Evolutionary conservation across 1,284 basidiomycete genomes (phyloP).

Genomic region (Stygiomarasmius scandens): DNA sequence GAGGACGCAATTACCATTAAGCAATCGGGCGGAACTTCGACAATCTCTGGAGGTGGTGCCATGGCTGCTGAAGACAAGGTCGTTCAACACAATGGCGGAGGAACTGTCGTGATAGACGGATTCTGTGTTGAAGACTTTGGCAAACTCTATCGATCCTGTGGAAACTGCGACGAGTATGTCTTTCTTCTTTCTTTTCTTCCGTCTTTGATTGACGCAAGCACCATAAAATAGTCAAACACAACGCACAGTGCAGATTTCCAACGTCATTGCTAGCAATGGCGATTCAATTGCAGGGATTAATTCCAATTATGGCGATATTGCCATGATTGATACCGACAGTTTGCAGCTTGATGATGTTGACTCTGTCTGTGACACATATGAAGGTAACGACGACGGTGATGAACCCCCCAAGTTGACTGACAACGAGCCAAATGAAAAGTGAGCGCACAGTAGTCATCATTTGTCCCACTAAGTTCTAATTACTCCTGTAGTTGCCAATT

Average conservation of each 20-base stretch:
- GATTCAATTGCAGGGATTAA: slow-evolving; percentile 16
- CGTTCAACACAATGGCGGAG: slow-evolving; percentile 22
- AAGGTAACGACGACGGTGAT: slow-evolving; percentile 8
- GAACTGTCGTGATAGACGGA: slow-evolving; percentile 18
- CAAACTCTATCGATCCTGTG: slow-evolving; percentile 20
- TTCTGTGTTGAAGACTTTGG: slow-evolving; percentile 20
- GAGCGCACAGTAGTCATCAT: background rate
- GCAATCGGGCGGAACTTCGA: slow-evolving; percentile 17
- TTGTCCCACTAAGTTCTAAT: no score
- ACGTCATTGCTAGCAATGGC: slow-evolving; percentile 14
- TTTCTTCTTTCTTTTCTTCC: background rate
- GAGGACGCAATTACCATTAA: slow-evolving; percentile 23
- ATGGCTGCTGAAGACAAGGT: slow-evolving; percentile 20
- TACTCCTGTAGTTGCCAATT: no score
- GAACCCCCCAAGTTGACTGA: slow-evolving; percentile 5
- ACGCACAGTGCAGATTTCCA: slow-evolving; percentile 12
- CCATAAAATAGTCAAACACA: slow-evolving; percentile 1
- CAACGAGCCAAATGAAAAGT: slow-evolving; percentile 4
- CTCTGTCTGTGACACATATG: slow-evolving; percentile 7
- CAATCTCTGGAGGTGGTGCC: slow-evolving; percentile 18
- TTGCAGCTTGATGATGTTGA: background rate
- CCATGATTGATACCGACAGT: slow-evolving; percentile 4
- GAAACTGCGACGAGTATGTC: slow-evolving; percentile 12
- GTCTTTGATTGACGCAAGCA: background rate
- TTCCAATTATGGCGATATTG: slow-evolving; percentile 19